phyloP scores from a whole-genome alignment of 1,284 basidiomycete species.

The Cutaneotrichosporon cavernicola region DNA sequence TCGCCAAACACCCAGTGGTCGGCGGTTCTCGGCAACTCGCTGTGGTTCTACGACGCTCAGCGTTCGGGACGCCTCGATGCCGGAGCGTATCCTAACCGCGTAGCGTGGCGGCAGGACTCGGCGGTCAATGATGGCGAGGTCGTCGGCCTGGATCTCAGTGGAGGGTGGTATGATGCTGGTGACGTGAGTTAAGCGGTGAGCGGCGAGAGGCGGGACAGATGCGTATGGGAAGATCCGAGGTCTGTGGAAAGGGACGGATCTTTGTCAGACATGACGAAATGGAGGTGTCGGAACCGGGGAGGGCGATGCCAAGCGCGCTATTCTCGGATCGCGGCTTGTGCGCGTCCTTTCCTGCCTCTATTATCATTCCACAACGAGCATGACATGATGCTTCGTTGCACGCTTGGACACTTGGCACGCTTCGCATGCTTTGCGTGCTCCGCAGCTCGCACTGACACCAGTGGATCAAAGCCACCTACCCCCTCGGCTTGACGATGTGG shows the following conservation, averaged over 20 bases:
- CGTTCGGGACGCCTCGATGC: conserved; percentile 71
- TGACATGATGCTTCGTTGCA: too few species aligned
- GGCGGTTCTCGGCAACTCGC: conserved; percentile 69
- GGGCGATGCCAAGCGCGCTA: too few species aligned
- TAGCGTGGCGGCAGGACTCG: conserved; percentile 82
- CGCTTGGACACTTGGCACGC: background rate
- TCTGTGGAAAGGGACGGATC: background rate
- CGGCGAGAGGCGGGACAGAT: too few species aligned
- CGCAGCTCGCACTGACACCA: conserved; percentile 11
- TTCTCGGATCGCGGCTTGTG: too few species aligned
- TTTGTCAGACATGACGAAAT: too few species aligned
- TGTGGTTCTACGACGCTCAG: conserved; percentile 91
- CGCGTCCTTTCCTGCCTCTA: too few species aligned
- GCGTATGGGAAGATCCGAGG: too few species aligned
- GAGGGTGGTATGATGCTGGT: conserved; percentile 87
- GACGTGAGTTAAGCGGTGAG: conserved; percentile 35
- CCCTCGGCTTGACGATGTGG: conserved; percentile 74
- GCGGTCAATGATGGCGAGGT: conserved; percentile 73
- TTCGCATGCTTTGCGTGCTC: background rate
- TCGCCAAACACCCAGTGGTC: conserved; percentile 75
- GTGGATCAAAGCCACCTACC: conserved; percentile 82
- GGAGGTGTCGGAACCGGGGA: too few species aligned
- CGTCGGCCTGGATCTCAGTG: conserved; percentile 69
- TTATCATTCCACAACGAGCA: too few species aligned
- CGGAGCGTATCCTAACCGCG: conserved; percentile 62